These are phyloP conservation scores for Lathyrus sativus DNA, from an alignment of 306 rosid genomes.

Conservation along the genomic window DNA sequence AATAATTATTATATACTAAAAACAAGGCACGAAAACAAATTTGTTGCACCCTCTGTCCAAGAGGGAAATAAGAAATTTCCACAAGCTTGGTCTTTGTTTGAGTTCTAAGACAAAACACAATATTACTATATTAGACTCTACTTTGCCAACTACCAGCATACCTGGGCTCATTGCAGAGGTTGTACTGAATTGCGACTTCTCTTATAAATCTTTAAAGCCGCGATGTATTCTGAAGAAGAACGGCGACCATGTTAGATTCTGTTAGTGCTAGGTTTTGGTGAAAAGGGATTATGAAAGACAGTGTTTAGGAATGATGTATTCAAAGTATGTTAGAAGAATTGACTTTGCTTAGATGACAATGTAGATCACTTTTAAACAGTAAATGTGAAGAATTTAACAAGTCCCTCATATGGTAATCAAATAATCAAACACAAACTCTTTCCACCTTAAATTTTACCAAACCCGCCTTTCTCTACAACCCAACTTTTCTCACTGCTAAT, in stretches of 20 bases:
- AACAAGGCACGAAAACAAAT: conserved; percentile 24
- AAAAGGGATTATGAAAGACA: neutral
- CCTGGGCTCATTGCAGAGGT: conserved; percentile 99
- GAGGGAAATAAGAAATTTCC: neutral
- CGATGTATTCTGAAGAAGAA: conserved; percentile 74
- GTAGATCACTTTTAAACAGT: neutral
- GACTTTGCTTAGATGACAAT: conserved; percentile 7
- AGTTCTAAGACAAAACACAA: conserved; percentile 8
- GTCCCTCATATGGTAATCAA: neutral
- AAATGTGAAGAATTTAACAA: neutral
- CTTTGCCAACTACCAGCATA: conserved; percentile 37
- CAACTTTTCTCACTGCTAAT: conserved; percentile 1
- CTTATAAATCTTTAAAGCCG: conserved; percentile 86
- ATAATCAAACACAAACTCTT: neutral
- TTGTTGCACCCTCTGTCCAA: conserved; percentile 12
- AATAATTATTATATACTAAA: conserved; percentile 26
- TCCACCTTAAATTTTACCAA: neutral
- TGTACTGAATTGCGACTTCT: conserved; percentile 97
- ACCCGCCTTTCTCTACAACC: neutral
- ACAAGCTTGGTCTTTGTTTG: conserved; percentile 11
- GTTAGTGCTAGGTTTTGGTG: neutral
- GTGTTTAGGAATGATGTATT: neutral
- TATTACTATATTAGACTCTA: conserved; percentile 14
- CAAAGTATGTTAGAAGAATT: neutral
- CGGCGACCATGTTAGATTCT: conserved; percentile 29